A percentile compares a stretch with the other conserved stretches of the same genome.
Evolutionary conservation across 2,329 filamentous ascomycete species (phyloP).

Genomic region (Tolypocladium cylindrosporum): DNA sequence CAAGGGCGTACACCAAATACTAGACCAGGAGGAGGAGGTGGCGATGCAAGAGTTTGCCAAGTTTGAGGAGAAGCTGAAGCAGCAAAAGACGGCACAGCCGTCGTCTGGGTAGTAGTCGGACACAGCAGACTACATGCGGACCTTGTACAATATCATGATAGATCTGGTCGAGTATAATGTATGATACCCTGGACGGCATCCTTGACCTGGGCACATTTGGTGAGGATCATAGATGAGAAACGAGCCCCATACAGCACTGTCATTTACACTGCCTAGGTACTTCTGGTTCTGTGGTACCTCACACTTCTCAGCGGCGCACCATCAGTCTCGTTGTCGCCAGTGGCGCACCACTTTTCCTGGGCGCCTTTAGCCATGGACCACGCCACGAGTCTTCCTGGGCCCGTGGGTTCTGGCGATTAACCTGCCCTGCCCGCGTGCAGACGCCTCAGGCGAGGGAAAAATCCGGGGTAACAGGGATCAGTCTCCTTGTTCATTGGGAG

Average conservation of each 20-base stretch:
- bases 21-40: constrained; percentile 88
- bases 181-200: neutral
- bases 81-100: constrained; percentile 33
- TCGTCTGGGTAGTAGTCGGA: neutral
- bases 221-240: too few species aligned
- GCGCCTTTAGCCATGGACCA: neutral
- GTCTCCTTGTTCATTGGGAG: neutral
- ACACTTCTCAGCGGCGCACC: too few species aligned
- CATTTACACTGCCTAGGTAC: neutral
- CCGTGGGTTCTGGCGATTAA: neutral
- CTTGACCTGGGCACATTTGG: too few species aligned
- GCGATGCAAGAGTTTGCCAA: constrained; percentile 81
- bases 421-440: neutral
- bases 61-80: constrained; percentile 75
- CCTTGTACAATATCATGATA: neutral
- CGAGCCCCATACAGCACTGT: neutral
- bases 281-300: neutral
- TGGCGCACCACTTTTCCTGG: neutral
- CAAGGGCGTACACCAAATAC: constrained; percentile 78
- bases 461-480: constrained; percentile 1
- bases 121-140: neutral
- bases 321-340: neutral
- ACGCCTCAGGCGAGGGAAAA: neutral
- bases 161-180: neutral
- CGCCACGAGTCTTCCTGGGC: neutral